Evolutionary conservation across 73 alveolate species (phyloP).

Genomic region (Paramecium pentaurelia): DNA sequence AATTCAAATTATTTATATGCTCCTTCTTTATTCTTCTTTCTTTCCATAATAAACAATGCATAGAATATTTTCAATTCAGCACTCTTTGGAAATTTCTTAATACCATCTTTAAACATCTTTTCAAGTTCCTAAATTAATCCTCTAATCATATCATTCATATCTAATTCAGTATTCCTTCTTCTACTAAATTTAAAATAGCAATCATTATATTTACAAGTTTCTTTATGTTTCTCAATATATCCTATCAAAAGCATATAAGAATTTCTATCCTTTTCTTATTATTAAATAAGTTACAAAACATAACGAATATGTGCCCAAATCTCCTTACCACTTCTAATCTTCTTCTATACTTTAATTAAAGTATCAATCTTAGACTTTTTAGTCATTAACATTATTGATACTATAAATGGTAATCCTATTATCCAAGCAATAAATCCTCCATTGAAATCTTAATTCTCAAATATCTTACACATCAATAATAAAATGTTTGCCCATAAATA

Average conservation of each 20-base stretch:
- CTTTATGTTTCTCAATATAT: slow-evolving; percentile 88
- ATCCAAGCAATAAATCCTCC: slow-evolving; percentile 82
- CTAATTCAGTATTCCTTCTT: slow-evolving; percentile 52
- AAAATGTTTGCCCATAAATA: slow-evolving; percentile 65
- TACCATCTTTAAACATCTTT: slow-evolving; percentile 78
- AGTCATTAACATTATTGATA: slow-evolving; percentile 69
- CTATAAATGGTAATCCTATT: slow-evolving; percentile 81
- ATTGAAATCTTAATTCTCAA: slow-evolving; percentile 74
- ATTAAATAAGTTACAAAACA: slow-evolving; percentile 73
- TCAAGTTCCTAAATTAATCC: slow-evolving; percentile 75
- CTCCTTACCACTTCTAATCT: slow-evolving; percentile 84
- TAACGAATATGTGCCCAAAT: slow-evolving; percentile 79
- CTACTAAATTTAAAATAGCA: slow-evolving; percentile 72
- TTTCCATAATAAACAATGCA: slow-evolving; percentile 88
- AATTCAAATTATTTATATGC: slow-evolving; percentile 78
- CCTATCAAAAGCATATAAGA: slow-evolving; percentile 86
- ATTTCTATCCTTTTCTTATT: slow-evolving; percentile 74
- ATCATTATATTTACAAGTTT: slow-evolving; percentile 80
- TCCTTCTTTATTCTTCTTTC: slow-evolving; percentile 79
- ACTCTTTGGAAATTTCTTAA: slow-evolving; percentile 85
- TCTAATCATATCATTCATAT: slow-evolving; percentile 34
- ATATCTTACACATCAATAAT: slow-evolving; percentile 69
- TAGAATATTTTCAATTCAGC: slow-evolving; percentile 79
- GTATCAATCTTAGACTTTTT: slow-evolving; percentile 76
- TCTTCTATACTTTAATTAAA: slow-evolving; percentile 74